Conservation (phyloP, 371 early-diverging fungal genomes). For the Actinomucor elegans region DNA sequence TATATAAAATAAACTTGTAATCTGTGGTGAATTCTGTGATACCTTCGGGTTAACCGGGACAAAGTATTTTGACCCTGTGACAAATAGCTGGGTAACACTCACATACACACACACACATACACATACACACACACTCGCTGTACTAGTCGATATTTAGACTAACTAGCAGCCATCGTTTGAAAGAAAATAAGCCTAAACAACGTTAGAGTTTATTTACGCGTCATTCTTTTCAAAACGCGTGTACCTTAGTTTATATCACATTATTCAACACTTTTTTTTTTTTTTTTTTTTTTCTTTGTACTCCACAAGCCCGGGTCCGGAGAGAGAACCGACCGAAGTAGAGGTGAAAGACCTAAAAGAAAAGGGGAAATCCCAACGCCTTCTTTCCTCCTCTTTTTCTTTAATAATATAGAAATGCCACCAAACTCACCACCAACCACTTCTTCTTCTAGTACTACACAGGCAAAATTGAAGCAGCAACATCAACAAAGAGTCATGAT, state of each 20-base stretch:
- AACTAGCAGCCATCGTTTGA: not conserved
- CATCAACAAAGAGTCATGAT: slow-evolving; percentile 1
- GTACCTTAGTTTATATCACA: slow-evolving; percentile 17
- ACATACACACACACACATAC: no score
- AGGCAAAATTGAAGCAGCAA: no score
- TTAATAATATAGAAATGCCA: no score
- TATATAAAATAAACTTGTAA: not conserved
- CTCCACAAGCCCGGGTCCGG: slow-evolving; percentile 28
- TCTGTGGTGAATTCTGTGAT: not conserved
- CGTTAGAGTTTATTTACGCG: no score
- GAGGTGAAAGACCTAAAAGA: not conserved
- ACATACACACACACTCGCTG: no score
- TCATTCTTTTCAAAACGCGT: not conserved
- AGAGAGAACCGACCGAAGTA: slow-evolving; percentile 6
- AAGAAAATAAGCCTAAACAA: not conserved
- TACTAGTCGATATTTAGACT: no score
- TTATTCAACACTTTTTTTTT: slow-evolving; percentile 4
- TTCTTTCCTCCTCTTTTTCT: no score
- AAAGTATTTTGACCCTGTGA: slow-evolving; percentile 2
- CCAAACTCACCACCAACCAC: no score
- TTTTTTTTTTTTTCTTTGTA: slow-evolving; percentile 11
- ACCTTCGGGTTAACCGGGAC: slow-evolving; percentile 11
- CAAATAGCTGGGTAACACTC: not conserved
- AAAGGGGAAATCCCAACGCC: no score
- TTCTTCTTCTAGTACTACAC: no score